phyloP scores from a whole-genome alignment of 495 filamentous ascomycete species.

The Lepraria neglecta region DNA sequence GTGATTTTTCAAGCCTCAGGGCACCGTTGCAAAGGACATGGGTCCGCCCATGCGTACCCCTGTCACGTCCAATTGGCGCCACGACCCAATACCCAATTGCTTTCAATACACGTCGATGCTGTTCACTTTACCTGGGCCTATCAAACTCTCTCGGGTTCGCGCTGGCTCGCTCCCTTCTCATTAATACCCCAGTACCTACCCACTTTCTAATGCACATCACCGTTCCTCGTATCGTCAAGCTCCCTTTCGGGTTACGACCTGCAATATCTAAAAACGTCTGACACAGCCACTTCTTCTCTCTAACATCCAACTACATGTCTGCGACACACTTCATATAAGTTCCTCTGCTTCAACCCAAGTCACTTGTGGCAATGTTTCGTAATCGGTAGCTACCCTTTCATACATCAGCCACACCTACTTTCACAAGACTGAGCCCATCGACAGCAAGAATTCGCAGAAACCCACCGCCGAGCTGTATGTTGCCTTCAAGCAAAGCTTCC shows the following conservation, averaged over 20 bases:
- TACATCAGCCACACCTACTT: neutral
- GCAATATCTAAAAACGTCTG: conserved; percentile 21
- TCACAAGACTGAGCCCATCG: conserved; percentile 1
- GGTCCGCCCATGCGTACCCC: conserved; percentile 5
- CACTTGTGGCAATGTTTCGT: conserved; percentile 36
- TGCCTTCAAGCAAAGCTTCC: conserved; percentile 74
- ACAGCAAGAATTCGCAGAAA: conserved; percentile 77
- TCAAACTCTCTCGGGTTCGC: neutral
- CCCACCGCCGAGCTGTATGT: conserved; percentile 77
- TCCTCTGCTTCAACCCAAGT: neutral
- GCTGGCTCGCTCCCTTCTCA: conserved; percentile 1
- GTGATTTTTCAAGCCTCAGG: conserved; percentile 4
- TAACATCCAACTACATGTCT: conserved; percentile 11
- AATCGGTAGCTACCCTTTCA: conserved; percentile 34
- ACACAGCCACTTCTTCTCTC: conserved; percentile 26
- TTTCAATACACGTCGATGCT: conserved; percentile 9
- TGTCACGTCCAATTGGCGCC: conserved; percentile 9
- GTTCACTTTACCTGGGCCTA: conserved; percentile 5
- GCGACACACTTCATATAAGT: conserved; percentile 9
- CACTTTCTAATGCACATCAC: conserved; percentile 6
- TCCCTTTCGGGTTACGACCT: conserved; percentile 13
- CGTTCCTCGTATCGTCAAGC: conserved; percentile 6
- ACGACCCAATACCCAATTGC: conserved; percentile 14
- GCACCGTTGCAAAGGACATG: conserved; percentile 6
- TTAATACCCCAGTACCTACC: conserved; percentile 10